Evolutionary conservation across 2,329 filamentous ascomycete species (phyloP).

Genomic region (Aspergillus bombycis): DNA sequence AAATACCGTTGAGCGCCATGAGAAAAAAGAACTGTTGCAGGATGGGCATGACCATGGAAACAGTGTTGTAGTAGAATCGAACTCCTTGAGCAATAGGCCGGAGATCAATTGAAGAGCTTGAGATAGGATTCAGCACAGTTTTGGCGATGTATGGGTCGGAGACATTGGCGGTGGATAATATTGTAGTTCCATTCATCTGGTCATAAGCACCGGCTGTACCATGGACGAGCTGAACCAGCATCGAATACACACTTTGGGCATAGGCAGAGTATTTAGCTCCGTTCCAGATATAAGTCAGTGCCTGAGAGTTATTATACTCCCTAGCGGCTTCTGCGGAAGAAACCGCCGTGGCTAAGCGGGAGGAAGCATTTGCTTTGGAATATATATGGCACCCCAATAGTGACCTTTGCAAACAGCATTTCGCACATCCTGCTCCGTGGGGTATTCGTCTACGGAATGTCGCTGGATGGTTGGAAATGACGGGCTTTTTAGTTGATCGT

Average conservation of each 20-base stretch:
- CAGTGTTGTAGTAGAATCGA: conserved; percentile 49
- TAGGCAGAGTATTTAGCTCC: conserved; percentile 46
- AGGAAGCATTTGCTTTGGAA: conserved; percentile 38
- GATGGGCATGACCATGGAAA: conserved; percentile 50
- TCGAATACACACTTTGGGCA: conserved; percentile 28
- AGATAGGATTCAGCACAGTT: conserved; percentile 45
- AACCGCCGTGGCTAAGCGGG: conserved; percentile 41
- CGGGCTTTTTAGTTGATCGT: conserved; percentile 28
- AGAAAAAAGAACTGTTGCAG: conserved; percentile 55
- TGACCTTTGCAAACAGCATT: conserved; percentile 36
- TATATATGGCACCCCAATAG: conserved; percentile 45
- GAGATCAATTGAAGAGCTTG: conserved; percentile 40
- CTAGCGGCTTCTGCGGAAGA: conserved; percentile 30
- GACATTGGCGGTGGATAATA: conserved; percentile 23
- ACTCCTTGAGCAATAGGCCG: conserved; percentile 47
- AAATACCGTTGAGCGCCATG: conserved; percentile 49
- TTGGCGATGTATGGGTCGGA: conserved; percentile 36
- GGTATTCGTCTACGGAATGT: conserved; percentile 20
- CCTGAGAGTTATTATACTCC: conserved; percentile 39
- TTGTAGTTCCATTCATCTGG: conserved; percentile 35
- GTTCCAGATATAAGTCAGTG: conserved; percentile 50
- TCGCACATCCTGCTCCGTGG: conserved; percentile 22
- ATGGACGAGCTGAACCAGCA: conserved; percentile 37
- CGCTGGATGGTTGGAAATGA: conserved; percentile 37
- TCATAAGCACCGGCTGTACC: conserved; percentile 40